Percentiles rank a stretch among this genome's conserved stretches.
These are phyloP conservation scores for Fragilaria crotonensis DNA, from an alignment of 108 stramenopile genomes.

Conservation along the genomic window DNA sequence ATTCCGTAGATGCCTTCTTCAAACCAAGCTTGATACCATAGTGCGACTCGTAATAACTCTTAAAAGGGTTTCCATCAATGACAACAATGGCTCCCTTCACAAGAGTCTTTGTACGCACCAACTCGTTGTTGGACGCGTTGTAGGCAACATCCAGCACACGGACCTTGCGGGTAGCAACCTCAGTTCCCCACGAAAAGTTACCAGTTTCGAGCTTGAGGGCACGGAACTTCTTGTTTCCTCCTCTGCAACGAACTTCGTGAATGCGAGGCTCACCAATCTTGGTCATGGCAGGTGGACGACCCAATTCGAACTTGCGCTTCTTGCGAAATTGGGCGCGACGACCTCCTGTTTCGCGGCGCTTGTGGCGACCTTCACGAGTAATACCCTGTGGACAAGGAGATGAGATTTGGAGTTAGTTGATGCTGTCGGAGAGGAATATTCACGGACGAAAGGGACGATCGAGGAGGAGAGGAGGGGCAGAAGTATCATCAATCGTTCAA, in stretches of 20 bases:
- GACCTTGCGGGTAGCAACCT: conserved; percentile 97
- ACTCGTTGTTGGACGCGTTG: conserved; percentile 99
- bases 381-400: conserved; percentile 69
- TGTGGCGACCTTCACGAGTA: conserved; percentile 97
- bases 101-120: conserved; percentile 99
- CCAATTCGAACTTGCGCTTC: conserved; percentile 99
- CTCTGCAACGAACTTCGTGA: conserved; percentile 86
- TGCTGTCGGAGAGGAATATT: too few species aligned
- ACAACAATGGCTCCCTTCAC: conserved; percentile 98
- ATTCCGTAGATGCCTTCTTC: conserved; percentile 79
- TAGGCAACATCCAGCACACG: conserved; percentile 98
- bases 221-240: conserved; percentile 97
- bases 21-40: conserved; percentile 93
- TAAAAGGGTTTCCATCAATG: conserved; percentile 98
- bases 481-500: too few species aligned
- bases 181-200: conserved; percentile 99
- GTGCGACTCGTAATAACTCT: conserved; percentile 97
- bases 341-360: conserved; percentile 99
- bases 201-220: conserved; percentile 94
- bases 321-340: conserved; percentile 93
- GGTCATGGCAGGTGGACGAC: conserved; percentile 98
- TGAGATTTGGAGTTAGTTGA: too few species aligned
- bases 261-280: conserved; percentile 95
- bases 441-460: too few species aligned
- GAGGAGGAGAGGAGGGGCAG: too few species aligned